phyloP scores from a whole-genome alignment of 148 eudicot species.

The Oxyria digyna region DNA sequence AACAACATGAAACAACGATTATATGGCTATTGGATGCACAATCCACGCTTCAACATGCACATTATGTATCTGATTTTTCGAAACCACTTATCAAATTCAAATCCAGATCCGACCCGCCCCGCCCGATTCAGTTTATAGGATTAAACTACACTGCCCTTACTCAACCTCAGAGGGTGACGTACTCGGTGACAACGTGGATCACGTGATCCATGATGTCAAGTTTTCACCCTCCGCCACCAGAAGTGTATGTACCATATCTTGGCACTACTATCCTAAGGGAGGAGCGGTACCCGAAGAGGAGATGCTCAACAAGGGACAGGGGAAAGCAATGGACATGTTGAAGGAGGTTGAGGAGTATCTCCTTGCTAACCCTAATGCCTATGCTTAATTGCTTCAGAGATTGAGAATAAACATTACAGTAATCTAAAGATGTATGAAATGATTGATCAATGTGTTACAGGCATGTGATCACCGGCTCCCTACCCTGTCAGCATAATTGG shows the following conservation, averaged over 20 bases:
- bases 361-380: conserved; percentile 14
- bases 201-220: conserved; percentile 5
- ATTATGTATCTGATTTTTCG: too few species aligned
- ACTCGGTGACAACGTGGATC: conserved; percentile 10
- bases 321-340: conserved; percentile 9
- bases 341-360: conserved; percentile 16
- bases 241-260: conserved; percentile 6
- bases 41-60: too few species aligned
- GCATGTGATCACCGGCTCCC: too few species aligned
- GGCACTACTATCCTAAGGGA: conserved; percentile 11
- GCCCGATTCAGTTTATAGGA: too few species aligned
- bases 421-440: background rate
- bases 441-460: background rate
- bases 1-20: too few species aligned
- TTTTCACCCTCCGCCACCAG: conserved; percentile 6
- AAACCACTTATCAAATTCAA: too few species aligned
- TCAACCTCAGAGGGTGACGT: conserved; percentile 14
- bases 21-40: too few species aligned
- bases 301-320: too few species aligned
- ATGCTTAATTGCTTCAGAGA: conserved; percentile 1
- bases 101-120: too few species aligned
- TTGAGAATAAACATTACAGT: background rate
- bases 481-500: too few species aligned
- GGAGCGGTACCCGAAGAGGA: conserved; percentile 11
- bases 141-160: too few species aligned